Percentiles rank a stretch among this genome's conserved stretches.
Conservation (phyloP, 2,329 filamentous ascomycete species). For the Phaeosphaeria sp. region DNA sequence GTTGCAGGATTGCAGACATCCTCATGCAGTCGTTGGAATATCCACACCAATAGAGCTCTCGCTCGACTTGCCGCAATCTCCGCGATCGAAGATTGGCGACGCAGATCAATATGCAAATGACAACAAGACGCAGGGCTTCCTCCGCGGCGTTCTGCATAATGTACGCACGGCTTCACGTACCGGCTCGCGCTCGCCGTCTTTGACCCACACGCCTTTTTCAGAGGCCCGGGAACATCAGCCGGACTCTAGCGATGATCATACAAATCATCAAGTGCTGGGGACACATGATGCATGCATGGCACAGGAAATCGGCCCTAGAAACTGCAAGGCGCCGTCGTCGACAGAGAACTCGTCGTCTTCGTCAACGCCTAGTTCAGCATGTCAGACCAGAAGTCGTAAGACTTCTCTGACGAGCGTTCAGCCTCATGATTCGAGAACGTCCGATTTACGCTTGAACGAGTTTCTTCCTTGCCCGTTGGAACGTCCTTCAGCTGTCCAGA, state of each 20-base stretch:
- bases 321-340: slow-evolving; percentile 1
- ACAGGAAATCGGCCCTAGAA: neutral
- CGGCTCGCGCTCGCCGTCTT: slow-evolving; percentile 24
- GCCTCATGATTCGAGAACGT: slow-evolving; percentile 18
- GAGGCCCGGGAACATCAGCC: slow-evolving; percentile 9
- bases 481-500: slow-evolving; percentile 4
- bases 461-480: slow-evolving; percentile 5
- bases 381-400: slow-evolving; percentile 22
- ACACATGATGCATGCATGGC: neutral
- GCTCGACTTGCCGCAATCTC: slow-evolving; percentile 8
- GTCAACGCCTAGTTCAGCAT: slow-evolving; percentile 2
- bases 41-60: slow-evolving; percentile 14
- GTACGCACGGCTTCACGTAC: slow-evolving; percentile 29
- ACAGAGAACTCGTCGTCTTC: slow-evolving; percentile 3
- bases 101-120: slow-evolving; percentile 8
- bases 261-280: slow-evolving; percentile 3
- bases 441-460: slow-evolving; percentile 4
- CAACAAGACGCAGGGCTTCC: slow-evolving; percentile 24
- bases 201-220: slow-evolving; percentile 10
- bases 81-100: slow-evolving; percentile 8
- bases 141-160: slow-evolving; percentile 31
- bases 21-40: slow-evolving; percentile 9
- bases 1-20: slow-evolving; percentile 8
- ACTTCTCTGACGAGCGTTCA: slow-evolving; percentile 1
- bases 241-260: slow-evolving; percentile 8